These are phyloP conservation scores for Hygrocybe coccinea DNA, from an alignment of 768 basidiomycete species.

Conservation along the genomic window DNA sequence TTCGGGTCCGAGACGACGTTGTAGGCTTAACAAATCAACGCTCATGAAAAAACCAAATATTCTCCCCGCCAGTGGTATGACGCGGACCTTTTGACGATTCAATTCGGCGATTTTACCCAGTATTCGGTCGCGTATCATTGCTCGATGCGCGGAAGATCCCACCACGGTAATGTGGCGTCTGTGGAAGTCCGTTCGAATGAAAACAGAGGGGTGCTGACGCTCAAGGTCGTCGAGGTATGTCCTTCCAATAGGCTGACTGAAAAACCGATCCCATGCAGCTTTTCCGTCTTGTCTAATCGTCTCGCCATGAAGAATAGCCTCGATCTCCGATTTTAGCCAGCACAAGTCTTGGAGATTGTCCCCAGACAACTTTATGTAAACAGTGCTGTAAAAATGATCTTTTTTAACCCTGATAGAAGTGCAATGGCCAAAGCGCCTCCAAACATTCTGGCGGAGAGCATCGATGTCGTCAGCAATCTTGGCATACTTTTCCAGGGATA, in stretches of 20 bases:
- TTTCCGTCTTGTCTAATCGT: slow-evolving; percentile 44
- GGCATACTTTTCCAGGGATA: slow-evolving; percentile 37
- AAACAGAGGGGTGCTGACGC: slow-evolving; percentile 32
- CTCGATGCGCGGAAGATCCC: slow-evolving; percentile 43
- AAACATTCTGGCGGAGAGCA: slow-evolving; percentile 37
- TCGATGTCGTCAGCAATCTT: slow-evolving; percentile 43
- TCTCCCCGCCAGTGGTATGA: slow-evolving; percentile 44
- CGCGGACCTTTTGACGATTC: slow-evolving; percentile 36
- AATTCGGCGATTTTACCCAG: slow-evolving; percentile 44
- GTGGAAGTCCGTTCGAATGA: slow-evolving; percentile 37
- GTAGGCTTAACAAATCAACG: slow-evolving; percentile 42
- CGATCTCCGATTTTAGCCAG: slow-evolving; percentile 52
- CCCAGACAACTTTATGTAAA: slow-evolving; percentile 47
- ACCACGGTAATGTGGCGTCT: slow-evolving; percentile 51
- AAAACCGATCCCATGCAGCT: slow-evolving; percentile 63
- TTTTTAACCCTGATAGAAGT: slow-evolving; percentile 22
- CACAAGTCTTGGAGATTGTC: slow-evolving; percentile 48
- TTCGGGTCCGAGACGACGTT: slow-evolving; percentile 48
- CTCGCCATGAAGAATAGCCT: slow-evolving; percentile 63
- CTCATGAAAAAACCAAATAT: slow-evolving; percentile 45
- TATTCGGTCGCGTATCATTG: slow-evolving; percentile 40
- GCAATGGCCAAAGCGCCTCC: slow-evolving; percentile 24
- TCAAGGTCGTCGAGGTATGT: slow-evolving; percentile 45
- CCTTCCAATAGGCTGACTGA: slow-evolving; percentile 39
- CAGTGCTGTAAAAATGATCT: slow-evolving; percentile 18